These are phyloP conservation scores for Backusella macrospora DNA, from an alignment of 192 early-diverging fungal genomes.

Conservation along the genomic window DNA sequence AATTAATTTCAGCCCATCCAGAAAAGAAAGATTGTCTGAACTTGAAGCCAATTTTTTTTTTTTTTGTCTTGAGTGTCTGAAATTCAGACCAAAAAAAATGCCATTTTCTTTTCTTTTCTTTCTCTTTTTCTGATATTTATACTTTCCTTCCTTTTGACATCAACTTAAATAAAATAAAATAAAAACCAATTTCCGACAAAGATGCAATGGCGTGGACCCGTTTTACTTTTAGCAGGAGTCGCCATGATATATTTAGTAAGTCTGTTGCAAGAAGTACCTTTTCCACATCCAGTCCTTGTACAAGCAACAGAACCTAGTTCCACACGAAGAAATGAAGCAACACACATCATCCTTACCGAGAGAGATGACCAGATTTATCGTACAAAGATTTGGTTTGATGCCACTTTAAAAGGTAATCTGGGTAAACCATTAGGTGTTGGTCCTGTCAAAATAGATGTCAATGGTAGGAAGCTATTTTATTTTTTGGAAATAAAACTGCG, in stretches of 20 bases:
- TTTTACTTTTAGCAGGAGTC: slow-evolving; percentile 34
- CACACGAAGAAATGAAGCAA: neutral
- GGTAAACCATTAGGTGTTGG: slow-evolving; percentile 21
- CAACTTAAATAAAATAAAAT: neutral
- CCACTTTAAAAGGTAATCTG: slow-evolving; percentile 1
- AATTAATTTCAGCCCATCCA: no score
- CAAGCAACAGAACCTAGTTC: slow-evolving; percentile 2
- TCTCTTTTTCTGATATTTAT: no score
- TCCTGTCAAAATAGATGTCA: slow-evolving; percentile 10
- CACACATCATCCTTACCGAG: slow-evolving; percentile 26
- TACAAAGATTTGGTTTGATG: slow-evolving; percentile 35
- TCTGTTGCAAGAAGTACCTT: slow-evolving; percentile 41
- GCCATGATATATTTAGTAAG: slow-evolving; percentile 42
- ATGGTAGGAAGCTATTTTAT: slow-evolving; percentile 11
- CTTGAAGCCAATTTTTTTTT: no score
- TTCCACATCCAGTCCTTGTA: slow-evolving; percentile 31
- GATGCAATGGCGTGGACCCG: slow-evolving; percentile 43
- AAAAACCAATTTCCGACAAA: neutral
- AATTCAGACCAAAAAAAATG: no score
- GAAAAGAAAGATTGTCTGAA: no score
- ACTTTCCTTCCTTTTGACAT: neutral
- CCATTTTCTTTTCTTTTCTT: no score
- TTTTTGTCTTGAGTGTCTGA: no score
- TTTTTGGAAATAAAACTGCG: neutral
- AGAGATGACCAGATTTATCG: slow-evolving; percentile 30